Base-by-base conservation (phyloP, 108 stramenopile genomes). In the Cylindrotheca fusiformis region DNA sequence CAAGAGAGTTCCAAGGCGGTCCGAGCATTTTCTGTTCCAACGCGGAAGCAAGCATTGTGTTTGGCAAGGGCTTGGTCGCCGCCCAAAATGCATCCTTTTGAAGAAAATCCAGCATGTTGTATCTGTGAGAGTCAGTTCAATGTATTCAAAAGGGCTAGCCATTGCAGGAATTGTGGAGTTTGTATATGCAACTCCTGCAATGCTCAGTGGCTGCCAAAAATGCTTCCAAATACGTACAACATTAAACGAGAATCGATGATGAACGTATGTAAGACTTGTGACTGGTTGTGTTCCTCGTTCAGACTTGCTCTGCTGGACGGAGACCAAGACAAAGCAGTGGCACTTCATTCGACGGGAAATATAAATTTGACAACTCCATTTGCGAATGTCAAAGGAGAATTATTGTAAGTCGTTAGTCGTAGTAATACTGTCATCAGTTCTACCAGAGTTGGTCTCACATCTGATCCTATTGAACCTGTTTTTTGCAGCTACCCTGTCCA, bases 91-190 rank as follows among this genome's bases (percentile, higher is more conserved):
- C 52, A 67, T 31, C 53, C 72, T 17, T 81, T 85, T 31, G 60
- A 33, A 14, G 47, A 63, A 19, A 69, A 55, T 63, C 68, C 76
- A 3, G 32, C 12, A 17, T 86, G 85, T 53, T 63, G 62, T 52
- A 75, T 79, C 29, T 82, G 85, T 41, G 44, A 71, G n/a, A 29
- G 59, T 0, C 65, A 54, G 33, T 86, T 86, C 65, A 66, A 62
- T 18, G 56, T 82, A 1, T 76, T 80, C n/a, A 52, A 65, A 17
- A 59, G 79, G 28, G 61, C 85, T 2, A 80, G 79, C 54, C 85
- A 86, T 55, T 86, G 85, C 49, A 57, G 78, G 56, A 86, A 82
- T 44, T 86, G 85, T 52, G 85, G 85, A 3, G 76, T 86, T 1
- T 76, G 75, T 48, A 50, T 86, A 3, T 86, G 85, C 61, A 32